Evolutionary conservation across 345 rosid genomes (phyloP).

Genomic region (Populus pruinosa): DNA sequence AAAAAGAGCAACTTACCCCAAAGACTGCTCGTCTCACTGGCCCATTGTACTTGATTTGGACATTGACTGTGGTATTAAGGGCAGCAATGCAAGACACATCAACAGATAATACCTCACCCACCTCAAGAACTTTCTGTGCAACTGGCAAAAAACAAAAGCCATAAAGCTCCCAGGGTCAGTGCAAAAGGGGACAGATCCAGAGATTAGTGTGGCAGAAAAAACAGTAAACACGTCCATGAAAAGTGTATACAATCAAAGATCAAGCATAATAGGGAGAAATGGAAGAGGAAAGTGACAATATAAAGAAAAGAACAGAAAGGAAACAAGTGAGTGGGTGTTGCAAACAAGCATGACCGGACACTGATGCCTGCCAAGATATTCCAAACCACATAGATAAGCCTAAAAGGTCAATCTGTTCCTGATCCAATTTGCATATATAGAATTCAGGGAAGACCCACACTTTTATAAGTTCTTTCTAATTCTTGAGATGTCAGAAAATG

Average conservation of each 20-base stretch:
- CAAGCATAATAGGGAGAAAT: background rate
- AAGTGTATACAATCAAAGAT: background rate
- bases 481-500: slow-evolving; percentile 2
- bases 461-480: background rate
- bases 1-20: slow-evolving; percentile 51
- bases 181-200: background rate
- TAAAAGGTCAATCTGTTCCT: background rate
- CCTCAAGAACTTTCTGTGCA: slow-evolving; percentile 93
- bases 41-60: slow-evolving; percentile 82
- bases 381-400: background rate
- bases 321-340: background rate
- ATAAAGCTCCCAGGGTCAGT: slow-evolving; percentile 11
- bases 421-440: background rate
- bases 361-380: slow-evolving; percentile 5
- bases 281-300: background rate
- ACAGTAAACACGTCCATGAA: background rate
- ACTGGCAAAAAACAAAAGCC: slow-evolving; percentile 42
- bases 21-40: slow-evolving; percentile 83
- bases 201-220: background rate
- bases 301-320: background rate
- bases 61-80: slow-evolving; percentile 60
- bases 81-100: slow-evolving; percentile 87
- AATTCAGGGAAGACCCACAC: slow-evolving; percentile 1
- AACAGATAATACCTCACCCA: slow-evolving; percentile 77
- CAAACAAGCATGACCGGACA: background rate